phyloP scores from a whole-genome alignment of 768 basidiomycete species.

The Collybia mongolica region DNA sequence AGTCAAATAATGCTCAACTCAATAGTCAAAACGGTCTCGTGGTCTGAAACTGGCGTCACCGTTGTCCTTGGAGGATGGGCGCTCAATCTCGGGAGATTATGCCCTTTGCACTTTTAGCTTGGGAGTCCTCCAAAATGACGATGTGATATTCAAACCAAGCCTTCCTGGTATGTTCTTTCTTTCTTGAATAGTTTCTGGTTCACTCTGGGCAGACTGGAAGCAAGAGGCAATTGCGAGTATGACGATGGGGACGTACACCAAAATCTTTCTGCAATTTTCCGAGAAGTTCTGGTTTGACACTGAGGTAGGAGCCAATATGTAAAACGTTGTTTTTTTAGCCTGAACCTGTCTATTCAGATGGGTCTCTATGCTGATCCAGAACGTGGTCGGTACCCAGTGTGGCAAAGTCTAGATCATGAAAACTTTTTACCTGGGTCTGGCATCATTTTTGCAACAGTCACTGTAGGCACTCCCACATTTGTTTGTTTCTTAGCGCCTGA shows the following conservation, averaged over 20 bases:
- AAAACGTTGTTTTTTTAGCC: neutral
- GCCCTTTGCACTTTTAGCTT: constrained; percentile 68
- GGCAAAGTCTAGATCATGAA: constrained; percentile 62
- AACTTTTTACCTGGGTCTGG: constrained; percentile 62
- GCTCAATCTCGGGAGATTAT: constrained; percentile 48
- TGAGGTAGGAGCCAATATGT: neutral
- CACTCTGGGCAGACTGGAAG: constrained; percentile 41
- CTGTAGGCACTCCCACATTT: constrained; percentile 24
- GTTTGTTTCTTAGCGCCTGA: neutral
- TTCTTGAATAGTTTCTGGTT: neutral
- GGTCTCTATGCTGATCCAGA: constrained; percentile 56
- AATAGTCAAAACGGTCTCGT: constrained; percentile 45
- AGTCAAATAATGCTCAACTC: constrained; percentile 49
- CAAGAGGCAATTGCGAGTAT: constrained; percentile 63
- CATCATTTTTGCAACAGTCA: constrained; percentile 52
- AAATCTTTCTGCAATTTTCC: constrained; percentile 65
- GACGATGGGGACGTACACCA: constrained; percentile 66
- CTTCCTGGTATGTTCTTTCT: constrained; percentile 37
- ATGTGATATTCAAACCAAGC: constrained; percentile 53
- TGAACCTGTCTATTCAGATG: constrained; percentile 30
- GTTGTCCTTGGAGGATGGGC: constrained; percentile 46
- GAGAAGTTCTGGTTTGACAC: constrained; percentile 54
- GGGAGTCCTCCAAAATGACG: constrained; percentile 66
- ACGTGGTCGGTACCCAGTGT: constrained; percentile 63
- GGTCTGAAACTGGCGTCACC: constrained; percentile 42